phyloP scores from a whole-genome alignment of 305 asterid genomes.

The Nicotiana rustica region DNA sequence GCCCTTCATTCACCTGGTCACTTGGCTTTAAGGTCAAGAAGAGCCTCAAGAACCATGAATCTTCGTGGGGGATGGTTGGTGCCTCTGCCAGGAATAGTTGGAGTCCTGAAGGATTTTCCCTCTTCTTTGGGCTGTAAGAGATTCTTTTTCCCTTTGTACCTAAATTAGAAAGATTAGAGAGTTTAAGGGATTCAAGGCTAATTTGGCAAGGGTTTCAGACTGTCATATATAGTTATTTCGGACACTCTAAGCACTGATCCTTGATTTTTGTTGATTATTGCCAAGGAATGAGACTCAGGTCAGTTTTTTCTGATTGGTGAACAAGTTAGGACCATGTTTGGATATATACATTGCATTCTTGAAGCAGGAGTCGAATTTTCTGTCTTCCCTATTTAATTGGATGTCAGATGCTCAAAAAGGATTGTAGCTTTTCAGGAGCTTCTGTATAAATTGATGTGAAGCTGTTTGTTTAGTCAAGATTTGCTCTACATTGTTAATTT shows the following conservation, averaged over 20 bases:
- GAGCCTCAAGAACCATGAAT: conserved; percentile 25
- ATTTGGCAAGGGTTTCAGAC: not conserved
- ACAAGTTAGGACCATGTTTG: not conserved
- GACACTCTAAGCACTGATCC: conserved; percentile 21
- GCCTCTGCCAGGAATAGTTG: conserved; percentile 41
- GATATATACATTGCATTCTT: not conserved
- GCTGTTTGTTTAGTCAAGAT: not conserved
- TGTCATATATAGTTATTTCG: not conserved
- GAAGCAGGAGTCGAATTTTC: not conserved
- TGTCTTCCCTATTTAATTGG: not conserved
- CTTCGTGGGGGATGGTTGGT: conserved; percentile 36
- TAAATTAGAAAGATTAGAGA: conserved; percentile 5
- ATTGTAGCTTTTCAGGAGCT: not conserved
- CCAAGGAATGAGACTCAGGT: not conserved
- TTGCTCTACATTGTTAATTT: not conserved
- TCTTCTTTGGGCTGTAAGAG: conserved; percentile 43
- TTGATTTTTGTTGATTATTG: not conserved
- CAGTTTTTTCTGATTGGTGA: not conserved
- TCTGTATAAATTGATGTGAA: not conserved
- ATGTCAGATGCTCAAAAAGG: not conserved
- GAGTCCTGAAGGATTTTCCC: conserved; percentile 41
- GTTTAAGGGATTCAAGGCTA: conserved; percentile 7
- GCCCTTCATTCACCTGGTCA: conserved; percentile 9
- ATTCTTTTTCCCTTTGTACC: not conserved
- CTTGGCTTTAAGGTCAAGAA: conserved; percentile 33